Percentiles rank a stretch among this genome's conserved stretches.
These are phyloP conservation scores for Rhizopus stolonifer DNA, from an alignment of 371 early-diverging fungal species.

Conservation along the genomic window DNA sequence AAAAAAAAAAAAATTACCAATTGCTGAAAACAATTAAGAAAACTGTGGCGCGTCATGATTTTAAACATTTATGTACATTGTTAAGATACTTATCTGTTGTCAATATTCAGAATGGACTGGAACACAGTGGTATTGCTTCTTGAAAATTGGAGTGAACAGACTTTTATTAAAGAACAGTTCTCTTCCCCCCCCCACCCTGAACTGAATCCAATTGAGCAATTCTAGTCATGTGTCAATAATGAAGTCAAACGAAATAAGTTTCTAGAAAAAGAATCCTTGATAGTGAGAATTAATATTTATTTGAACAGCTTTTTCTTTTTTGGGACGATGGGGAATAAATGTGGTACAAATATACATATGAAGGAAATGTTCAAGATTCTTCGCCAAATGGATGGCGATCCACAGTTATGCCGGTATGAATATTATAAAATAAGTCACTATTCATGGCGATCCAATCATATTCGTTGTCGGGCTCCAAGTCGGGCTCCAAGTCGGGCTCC, in stretches of 20 bases:
- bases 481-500: neutral
- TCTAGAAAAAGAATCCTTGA: no score
- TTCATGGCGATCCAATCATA: constrained; percentile 4
- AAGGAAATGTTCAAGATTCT: constrained; percentile 2
- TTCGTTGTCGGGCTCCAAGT: no score
- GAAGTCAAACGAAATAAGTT: constrained; percentile 4
- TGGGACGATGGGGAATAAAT: constrained; percentile 6
- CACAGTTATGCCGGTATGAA: neutral
- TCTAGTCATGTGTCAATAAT: neutral
- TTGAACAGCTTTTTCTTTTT: constrained; percentile 1
- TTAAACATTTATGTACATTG: neutral
- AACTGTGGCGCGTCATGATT: no score
- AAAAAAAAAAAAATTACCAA: no score
- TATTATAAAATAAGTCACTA: constrained; percentile 1
- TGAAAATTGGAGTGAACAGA: constrained; percentile 55
- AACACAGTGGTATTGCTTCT: constrained; percentile 64
- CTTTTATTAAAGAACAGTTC: constrained; percentile 36
- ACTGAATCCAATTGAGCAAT: constrained; percentile 2
- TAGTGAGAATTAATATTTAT: constrained; percentile 1
- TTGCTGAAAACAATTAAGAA: no score
- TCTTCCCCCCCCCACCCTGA: constrained; percentile 1
- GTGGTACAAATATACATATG: constrained; percentile 6
- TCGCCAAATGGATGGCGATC: constrained; percentile 5
- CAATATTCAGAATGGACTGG: constrained; percentile 1
- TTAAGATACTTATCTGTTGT: neutral